Base-by-base conservation (phyloP, 306 rosid genomes). In the Dryas alaskensis region DNA sequence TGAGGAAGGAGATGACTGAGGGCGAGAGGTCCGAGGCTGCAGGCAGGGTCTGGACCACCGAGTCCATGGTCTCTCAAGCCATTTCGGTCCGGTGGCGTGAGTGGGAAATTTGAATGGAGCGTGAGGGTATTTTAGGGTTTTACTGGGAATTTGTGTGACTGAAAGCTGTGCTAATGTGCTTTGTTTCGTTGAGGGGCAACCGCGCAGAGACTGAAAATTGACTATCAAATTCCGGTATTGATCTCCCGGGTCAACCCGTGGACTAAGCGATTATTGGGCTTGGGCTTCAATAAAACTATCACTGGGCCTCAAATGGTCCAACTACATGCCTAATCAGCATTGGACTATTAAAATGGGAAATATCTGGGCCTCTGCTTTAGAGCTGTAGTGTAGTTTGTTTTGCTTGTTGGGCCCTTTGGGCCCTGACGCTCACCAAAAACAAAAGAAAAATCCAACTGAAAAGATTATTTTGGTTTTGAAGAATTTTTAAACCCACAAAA, bases 1-100 rank as follows among this genome's bases (percentile, higher is more conserved):
- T 67, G 80, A 93, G 97, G 65, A 86, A 84, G 65, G 91, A 84
- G 73, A 82, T 70, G 71, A 83, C 79, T 4, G 91, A 82, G 64
- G 90, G 68, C 9, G 96, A 88, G 77, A 91, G 82, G 62, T 73
- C 75, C 76, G 89, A 80, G 5, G 87, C 73, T 44, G 80, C 72
- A 79, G 93, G 93, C 0, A 88, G 85, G 31, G 80, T 61, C 53
- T 80, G 63, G 76, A 60, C 78, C 67, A 85, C 81, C 65, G 69
- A 66, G 66, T 80, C 87, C 95, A 91, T 81, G 47, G 39, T 44
- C 12, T 52, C 10, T 27, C 54, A 58, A 10, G 76, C 37, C 82
- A 72, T 72, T 72, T 16, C n/a, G 57, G 25, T 22, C 39, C 60
- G 58, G 77, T 63, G 78, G 52, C 76, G 31, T 39, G 65, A 44